Base-by-base conservation (phyloP, 768 basidiomycete genomes). In the Russula lepida region DNA sequence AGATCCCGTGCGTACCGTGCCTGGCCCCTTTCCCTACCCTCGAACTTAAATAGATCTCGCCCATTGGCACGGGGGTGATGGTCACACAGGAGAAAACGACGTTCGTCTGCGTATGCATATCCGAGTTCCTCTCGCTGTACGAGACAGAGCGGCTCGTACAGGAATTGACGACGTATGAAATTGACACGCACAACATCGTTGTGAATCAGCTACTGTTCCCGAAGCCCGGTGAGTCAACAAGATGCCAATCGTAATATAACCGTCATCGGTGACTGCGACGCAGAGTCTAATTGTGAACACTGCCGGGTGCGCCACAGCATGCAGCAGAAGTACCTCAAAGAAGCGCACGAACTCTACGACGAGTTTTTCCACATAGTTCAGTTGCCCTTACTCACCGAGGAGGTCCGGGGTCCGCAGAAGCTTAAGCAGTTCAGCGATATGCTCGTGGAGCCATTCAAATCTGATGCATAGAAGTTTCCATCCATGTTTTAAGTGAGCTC, bases 81-180 rank as follows among this genome's bases (percentile, higher is more conserved):
- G 35, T 8, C 32, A 37, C 15, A 47, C 60, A 95, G 92, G 97
- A 99, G 76, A 95, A 95, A 77, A 99, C 97, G 12, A 98, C 94
- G 19, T 99, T 99, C 69, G 89, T 99, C 68, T 98, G 97, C 69
- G 95, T 98, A 55, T 93, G 93, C 79, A 98, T 98, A 70, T 97
- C 95, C 55, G 95, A 98, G 73, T 98, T 99, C 81, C 76, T 98
- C 67, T 97, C 94, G 15, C 77, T 99, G 28, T 99, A 99, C 73
- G 97, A 99, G 78, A 99, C 97, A 28, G 97, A 99, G 74, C 89
- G 97, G 30, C 81, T 99, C 27, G 92, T 99, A 32, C 97, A 99
- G 74, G 95, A 98, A 72, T 77, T 97, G 48, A 92, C 89, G n/a
- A 78, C 84, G 48, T 92, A 92, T 71, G 92, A 93, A 71, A 98